Conservation (phyloP, 1,284 basidiomycete species). For the Exobasidium rhododendri region DNA sequence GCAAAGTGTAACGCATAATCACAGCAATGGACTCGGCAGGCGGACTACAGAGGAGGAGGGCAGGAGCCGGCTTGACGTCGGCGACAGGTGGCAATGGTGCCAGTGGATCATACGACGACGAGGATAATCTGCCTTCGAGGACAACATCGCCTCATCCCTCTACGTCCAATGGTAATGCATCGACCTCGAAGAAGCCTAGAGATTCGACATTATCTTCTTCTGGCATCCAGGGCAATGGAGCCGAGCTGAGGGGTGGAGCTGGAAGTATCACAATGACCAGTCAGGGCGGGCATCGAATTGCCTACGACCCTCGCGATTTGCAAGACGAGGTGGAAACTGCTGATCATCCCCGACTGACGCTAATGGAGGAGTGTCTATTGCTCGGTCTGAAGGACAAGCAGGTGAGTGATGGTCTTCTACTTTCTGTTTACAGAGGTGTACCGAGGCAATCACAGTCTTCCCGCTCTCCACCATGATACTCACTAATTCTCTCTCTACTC, state of each 20-base stretch:
- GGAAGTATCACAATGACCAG: conserved; percentile 18
- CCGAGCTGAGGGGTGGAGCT: conserved; percentile 15
- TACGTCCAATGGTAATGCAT: conserved; percentile 1
- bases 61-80: neutral
- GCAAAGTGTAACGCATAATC: too few relatives aligned
- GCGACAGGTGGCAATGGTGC: neutral
- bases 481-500: neutral
- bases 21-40: conserved; percentile 4
- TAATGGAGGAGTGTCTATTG: conserved; percentile 94
- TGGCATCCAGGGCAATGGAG: neutral
- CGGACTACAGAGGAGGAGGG: conserved; percentile 1
- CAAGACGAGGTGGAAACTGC: conserved; percentile 70
- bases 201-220: neutral
- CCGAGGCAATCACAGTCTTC: neutral
- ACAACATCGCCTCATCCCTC: neutral
- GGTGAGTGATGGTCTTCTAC: conserved; percentile 60
- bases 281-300: conserved; percentile 60
- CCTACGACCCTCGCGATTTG: conserved; percentile 89
- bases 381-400: conserved; percentile 87
- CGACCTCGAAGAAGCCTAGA: neutral
- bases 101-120: conserved; percentile 4
- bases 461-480: conserved; percentile 1
- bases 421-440: neutral
- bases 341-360: conserved; percentile 77
- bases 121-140: conserved; percentile 3